Evolutionary conservation across 2,329 filamentous ascomycete species (phyloP), one percentile per base, ranked within the genome.

Genomic region (Sphaerulina musiva): DNA sequence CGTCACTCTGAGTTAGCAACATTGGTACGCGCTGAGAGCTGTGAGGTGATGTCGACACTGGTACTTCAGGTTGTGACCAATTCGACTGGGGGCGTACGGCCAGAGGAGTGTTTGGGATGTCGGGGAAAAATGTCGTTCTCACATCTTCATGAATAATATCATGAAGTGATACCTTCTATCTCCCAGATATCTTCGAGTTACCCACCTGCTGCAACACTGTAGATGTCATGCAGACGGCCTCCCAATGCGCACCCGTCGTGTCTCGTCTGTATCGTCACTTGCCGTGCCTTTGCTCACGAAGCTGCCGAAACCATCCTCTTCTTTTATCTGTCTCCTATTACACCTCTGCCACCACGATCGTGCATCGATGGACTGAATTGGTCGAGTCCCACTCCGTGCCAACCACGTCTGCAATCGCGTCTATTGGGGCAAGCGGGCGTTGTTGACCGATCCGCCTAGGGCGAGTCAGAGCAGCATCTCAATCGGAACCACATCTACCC

Each of bases 401-500:
- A 11, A 26, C 42, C 17, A 23, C 17, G 12, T 26, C 11, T 10
- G 6, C 12, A 3, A 29, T 42, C 39, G 29, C 51, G 44, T 53
- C 44, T 53, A 53, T 48, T 48, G 51, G n/a, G 51, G 51, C 31
- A 53, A 40, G 34, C 51, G 51, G 20, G 51, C 38, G 51, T 42
- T 53, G 9, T 42, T 47, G n/a, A 34, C 38, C 11, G 48, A 20
- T 50, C 39, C 48, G 48, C 48, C 48, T 50, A 50, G 11, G 48
- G 8, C 40, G 41, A 50, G 41, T 34, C 29, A 43, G 48, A 50
- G 48, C 39, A n/a, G 41, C 29, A 34, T 20, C 20, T 12, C 10
- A 34, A 29, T 14, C 29, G 32, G 48, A 50, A 14, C 32, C 29
- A 17, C 10, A 20, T 59, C 57, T 65, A 66, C 54, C 61, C 58